Evolutionary conservation across 2,329 filamentous ascomycete genomes (phyloP).

Genomic region (Lasiodiplodia citricola): DNA sequence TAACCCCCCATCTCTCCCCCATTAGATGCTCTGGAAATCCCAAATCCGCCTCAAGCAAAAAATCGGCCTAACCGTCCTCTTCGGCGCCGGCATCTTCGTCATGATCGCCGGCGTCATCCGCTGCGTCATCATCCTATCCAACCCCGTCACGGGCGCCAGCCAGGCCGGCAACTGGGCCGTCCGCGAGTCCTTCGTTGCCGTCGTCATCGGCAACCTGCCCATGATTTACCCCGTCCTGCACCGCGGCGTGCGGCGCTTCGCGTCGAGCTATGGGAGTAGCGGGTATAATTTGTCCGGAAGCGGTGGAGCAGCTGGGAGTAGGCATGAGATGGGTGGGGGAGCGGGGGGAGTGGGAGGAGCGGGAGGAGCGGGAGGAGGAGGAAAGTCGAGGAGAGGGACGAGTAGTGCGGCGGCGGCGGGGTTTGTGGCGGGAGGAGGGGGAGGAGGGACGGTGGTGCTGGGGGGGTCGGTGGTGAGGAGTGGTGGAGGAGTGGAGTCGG

Average conservation of each 20-base stretch:
- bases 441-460: neutral
- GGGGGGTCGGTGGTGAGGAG: neutral
- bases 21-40: slow-evolving; percentile 58
- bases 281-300: neutral
- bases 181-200: slow-evolving; percentile 53
- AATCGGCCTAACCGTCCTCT: slow-evolving; percentile 58
- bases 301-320: neutral
- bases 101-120: slow-evolving; percentile 61
- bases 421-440: slow-evolving; percentile 5
- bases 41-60: slow-evolving; percentile 56
- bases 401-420: slow-evolving; percentile 2
- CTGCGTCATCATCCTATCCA: slow-evolving; percentile 55
- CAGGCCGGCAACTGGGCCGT: slow-evolving; percentile 52
- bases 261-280: slow-evolving; percentile 26
- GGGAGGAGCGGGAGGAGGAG: neutral
- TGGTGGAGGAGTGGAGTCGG: neutral
- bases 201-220: slow-evolving; percentile 50
- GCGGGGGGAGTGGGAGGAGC: neutral
- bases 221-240: slow-evolving; percentile 46
- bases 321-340: neutral
- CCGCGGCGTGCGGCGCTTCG: slow-evolving; percentile 32
- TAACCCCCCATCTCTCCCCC: slow-evolving; percentile 32
- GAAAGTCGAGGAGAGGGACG: neutral
- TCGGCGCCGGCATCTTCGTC: slow-evolving; percentile 62
- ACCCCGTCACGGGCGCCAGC: slow-evolving; percentile 45